A percentile compares a stretch with the other conserved stretches of the same genome.
Conservation (phyloP, 345 rosid genomes). For the Populus simonii region DNA sequence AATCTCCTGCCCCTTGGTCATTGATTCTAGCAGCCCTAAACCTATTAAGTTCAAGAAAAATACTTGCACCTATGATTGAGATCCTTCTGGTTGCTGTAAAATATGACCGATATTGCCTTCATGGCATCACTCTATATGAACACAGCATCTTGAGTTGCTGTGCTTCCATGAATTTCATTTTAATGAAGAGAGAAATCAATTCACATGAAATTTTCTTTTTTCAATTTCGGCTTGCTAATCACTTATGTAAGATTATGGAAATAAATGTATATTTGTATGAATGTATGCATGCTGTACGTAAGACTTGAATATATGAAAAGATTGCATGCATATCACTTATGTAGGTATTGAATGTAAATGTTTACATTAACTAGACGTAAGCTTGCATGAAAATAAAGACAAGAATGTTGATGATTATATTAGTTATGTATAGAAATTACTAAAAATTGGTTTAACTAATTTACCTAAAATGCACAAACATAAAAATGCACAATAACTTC, state of each 20-base stretch:
- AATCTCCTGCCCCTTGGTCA: conserved; percentile 54
- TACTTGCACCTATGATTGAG: conserved; percentile 24
- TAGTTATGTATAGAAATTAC: no score
- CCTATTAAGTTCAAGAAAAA: conserved; percentile 52
- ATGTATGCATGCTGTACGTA: not conserved
- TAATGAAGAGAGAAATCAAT: not conserved
- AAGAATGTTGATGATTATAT: no score
- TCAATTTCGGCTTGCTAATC: not conserved
- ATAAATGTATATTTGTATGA: not conserved
- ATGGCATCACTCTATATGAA: not conserved
- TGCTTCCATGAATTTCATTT: not conserved
- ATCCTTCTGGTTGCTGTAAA: not conserved
- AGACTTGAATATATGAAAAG: not conserved
- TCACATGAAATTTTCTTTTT: not conserved
- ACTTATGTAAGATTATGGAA: not conserved
- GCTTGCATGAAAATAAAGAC: no score
- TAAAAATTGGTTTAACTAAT: no score
- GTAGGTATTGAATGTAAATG: no score
- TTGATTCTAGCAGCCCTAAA: conserved; percentile 50
- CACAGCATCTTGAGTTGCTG: not conserved
- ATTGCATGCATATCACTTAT: not conserved
- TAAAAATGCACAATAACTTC: no score
- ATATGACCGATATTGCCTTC: not conserved
- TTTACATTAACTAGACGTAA: no score
- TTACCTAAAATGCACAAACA: no score